These are phyloP conservation scores for Melaleuca quinquenervia DNA, from an alignment of 345 rosid species.

Conservation along the genomic window DNA sequence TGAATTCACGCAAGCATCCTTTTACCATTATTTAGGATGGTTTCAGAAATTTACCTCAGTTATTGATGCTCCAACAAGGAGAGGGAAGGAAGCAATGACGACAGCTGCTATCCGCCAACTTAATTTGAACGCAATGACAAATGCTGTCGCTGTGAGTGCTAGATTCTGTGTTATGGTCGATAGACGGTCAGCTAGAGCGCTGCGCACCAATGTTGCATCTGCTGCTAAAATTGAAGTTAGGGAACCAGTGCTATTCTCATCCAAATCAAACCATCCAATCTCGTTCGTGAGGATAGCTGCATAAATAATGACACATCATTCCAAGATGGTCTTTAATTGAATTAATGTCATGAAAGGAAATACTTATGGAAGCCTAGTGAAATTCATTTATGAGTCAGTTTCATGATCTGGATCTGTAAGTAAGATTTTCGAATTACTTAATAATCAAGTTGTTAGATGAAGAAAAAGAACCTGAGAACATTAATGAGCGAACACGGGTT, in stretches of 20 bases:
- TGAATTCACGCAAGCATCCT: background rate
- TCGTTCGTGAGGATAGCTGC: constrained; percentile 77
- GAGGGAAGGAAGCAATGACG: constrained; percentile 61
- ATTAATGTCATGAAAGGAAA: background rate
- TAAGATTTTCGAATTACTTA: background rate
- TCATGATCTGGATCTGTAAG: background rate
- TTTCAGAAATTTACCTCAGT: constrained; percentile 37
- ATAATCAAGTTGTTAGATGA: background rate
- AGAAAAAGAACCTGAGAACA: constrained; percentile 58
- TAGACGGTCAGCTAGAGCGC: constrained; percentile 73
- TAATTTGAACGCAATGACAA: constrained; percentile 45
- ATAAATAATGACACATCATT: constrained; percentile 1
- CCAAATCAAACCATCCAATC: constrained; percentile 85
- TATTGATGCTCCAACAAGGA: constrained; percentile 67
- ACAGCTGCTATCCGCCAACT: constrained; percentile 85
- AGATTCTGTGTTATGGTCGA: constrained; percentile 75
- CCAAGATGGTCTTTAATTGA: background rate
- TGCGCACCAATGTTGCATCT: constrained; percentile 68
- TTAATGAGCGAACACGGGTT: constrained; percentile 51
- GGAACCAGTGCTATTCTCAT: constrained; percentile 63
- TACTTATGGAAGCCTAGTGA: background rate
- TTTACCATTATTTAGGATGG: background rate
- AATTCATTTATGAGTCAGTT: background rate
- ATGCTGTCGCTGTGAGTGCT: constrained; percentile 67
- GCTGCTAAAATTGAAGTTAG: constrained; percentile 62